Conservation (phyloP, 1,284 basidiomycete genomes). For the Apiotrichum veenhuisii region DNA sequence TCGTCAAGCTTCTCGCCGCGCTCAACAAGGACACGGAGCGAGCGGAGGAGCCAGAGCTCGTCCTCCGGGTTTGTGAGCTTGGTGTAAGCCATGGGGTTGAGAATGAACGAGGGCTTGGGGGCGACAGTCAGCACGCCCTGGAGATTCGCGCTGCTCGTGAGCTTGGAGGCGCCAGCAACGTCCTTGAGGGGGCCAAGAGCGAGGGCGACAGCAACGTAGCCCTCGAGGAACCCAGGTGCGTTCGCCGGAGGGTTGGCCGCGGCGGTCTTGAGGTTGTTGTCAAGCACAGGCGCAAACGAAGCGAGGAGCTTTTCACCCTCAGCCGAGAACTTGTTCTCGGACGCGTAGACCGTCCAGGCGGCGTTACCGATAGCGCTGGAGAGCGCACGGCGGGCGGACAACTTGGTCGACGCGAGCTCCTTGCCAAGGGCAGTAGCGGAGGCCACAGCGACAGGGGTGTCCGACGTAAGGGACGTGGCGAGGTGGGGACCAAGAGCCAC, state of each 20-base stretch:
- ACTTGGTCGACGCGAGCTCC: constrained; percentile 64
- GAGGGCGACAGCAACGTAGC: constrained; percentile 69
- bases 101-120: constrained; percentile 73
- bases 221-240: constrained; percentile 70
- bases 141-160: constrained; percentile 40
- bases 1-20: constrained; percentile 59
- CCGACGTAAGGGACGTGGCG: constrained; percentile 54
- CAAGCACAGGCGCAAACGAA: constrained; percentile 60
- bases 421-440: constrained; percentile 58
- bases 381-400: constrained; percentile 56
- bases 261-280: constrained; percentile 61
- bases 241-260: constrained; percentile 56
- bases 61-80: constrained; percentile 65
- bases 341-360: constrained; percentile 49
- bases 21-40: constrained; percentile 57
- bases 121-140: constrained; percentile 46
- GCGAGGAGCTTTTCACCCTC: constrained; percentile 54
- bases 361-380: constrained; percentile 56
- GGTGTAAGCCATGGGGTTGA: constrained; percentile 81
- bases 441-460: constrained; percentile 53
- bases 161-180: constrained; percentile 22
- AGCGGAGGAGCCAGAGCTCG: constrained; percentile 73
- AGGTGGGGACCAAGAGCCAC: constrained; percentile 61
- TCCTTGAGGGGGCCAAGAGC: constrained; percentile 60
- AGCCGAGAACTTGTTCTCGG: constrained; percentile 48